Evolutionary conservation across 805 yeast species (phyloP).

Genomic region (Ogataea neopini): DNA sequence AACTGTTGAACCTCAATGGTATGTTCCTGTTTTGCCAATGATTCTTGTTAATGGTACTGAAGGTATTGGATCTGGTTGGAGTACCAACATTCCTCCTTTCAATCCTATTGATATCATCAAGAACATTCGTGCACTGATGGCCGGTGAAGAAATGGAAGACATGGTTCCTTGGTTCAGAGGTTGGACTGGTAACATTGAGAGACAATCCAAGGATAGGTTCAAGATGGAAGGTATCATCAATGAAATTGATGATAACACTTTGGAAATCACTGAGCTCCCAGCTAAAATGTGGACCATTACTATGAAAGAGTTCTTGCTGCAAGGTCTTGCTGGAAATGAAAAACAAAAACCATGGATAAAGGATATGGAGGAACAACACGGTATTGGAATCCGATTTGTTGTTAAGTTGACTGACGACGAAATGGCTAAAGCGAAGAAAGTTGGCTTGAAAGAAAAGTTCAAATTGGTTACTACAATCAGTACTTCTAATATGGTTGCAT

Average conservation of each 20-base stretch:
- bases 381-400: constrained; percentile 74
- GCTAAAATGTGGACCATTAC: constrained; percentile 90
- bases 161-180: constrained; percentile 95
- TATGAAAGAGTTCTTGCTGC: constrained; percentile 79
- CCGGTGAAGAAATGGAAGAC: constrained; percentile 64
- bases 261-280: constrained; percentile 92
- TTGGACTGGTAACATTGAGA: constrained; percentile 84
- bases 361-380: constrained; percentile 94
- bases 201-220: constrained; percentile 63
- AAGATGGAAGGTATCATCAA: constrained; percentile 79
- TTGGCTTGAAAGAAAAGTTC: constrained; percentile 84
- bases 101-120: constrained; percentile 82
- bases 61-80: constrained; percentile 99
- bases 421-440: constrained; percentile 72
- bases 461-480: constrained; percentile 68
- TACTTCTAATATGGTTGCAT: constrained; percentile 90
- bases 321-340: constrained; percentile 75
- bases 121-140: constrained; percentile 73
- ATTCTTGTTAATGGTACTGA: constrained; percentile 94
- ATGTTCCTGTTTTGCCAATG: constrained; percentile 92
- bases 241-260: constrained; percentile 72
- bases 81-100: constrained; percentile 86
- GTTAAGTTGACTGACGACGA: constrained; percentile 75
- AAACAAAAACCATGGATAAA: constrained; percentile 82
- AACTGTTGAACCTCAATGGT: constrained; percentile 95